Percentiles rank a stretch among this genome's conserved stretches.
phyloP scores from a whole-genome alignment of 352 stramenopile species.

The Blastocystis hominis region DNA sequence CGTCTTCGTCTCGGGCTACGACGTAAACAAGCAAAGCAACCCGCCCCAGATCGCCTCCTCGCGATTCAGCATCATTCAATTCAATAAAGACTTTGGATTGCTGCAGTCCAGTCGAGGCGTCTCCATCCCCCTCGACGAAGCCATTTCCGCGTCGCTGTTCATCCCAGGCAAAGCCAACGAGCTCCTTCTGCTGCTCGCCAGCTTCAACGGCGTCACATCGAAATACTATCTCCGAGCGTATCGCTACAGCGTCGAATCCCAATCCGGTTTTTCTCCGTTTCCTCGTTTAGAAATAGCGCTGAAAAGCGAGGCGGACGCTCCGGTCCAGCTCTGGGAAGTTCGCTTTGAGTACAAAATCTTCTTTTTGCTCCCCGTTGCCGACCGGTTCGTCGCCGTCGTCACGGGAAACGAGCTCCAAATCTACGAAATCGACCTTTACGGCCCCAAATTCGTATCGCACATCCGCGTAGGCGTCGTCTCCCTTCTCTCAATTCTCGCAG shows the following conservation, averaged over 20 bases:
- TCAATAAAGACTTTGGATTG: background rate
- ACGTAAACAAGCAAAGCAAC: background rate
- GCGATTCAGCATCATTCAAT: background rate
- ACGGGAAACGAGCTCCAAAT: background rate
- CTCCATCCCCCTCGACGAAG: background rate
- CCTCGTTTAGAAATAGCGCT: background rate
- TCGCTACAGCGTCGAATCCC: background rate
- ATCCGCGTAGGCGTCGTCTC: background rate
- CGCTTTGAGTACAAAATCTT: background rate
- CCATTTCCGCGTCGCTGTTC: constrained; percentile 13
- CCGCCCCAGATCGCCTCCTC: background rate
- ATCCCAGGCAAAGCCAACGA: background rate
- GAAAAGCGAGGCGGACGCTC: background rate
- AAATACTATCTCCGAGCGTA: background rate
- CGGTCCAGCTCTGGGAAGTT: background rate
- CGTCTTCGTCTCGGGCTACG: background rate
- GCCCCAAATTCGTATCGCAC: background rate
- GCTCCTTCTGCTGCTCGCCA: background rate
- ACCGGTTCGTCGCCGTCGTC: background rate
- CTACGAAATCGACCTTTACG: background rate
- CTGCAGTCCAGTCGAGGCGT: background rate
- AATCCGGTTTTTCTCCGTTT: background rate
- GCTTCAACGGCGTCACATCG: background rate
- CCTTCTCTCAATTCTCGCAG: background rate
- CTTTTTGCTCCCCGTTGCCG: background rate